Base-by-base conservation (phyloP, 164 flowering plant species). In the Houttuynia cordata region DNA sequence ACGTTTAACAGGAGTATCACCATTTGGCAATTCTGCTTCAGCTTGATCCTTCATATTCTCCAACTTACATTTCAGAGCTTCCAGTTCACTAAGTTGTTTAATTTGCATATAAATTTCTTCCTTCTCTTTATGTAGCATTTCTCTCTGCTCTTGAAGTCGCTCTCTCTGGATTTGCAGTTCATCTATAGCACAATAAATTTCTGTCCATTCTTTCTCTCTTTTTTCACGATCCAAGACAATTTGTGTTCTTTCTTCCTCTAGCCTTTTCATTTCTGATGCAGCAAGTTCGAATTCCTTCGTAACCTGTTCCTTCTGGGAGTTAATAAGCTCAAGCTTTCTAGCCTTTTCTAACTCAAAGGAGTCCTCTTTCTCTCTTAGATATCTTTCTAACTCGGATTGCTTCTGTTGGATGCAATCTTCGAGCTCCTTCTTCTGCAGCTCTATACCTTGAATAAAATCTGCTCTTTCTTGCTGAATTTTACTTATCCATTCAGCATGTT, bases 401-500 rank as follows among this genome's bases (percentile, higher is more conserved):
- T 83, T 81, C 63, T 76, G 81, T 7, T 78, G 74, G 68, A 82
- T 56, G 59, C 80, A 67, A 51, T 82, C 75, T 59, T 88, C 91
- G 64, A 88, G 68, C 64, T 91, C 97, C 61, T 70, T 78, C 71
- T 80, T 83, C 68, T 79, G 91, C 75, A 81, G 68, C 70, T 88
- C 96, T 63, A 87, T 72, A 50, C 86, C 96, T 52, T 73, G 67
- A 57, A 85, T 60, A 57, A 87, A 71, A 67, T 79, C 82, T 21
- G 78, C 77, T 34, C 85, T 88, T 65, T 94, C 99, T 62, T 80
- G 70, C 71, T 91, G 91, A 74, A 91, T 83, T 71, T 79, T 87
- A 71, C 61, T 76, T 59, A 87, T 80, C 96, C 86, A 85, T 69
- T 84, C 96, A 51, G 88, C 69, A 56, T 79, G 95, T 56, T 86